Evolutionary conservation across 208 protist genomes (phyloP), one percentile per base, ranked within the genome.

Genomic region (Leishmania mexicana): DNA sequence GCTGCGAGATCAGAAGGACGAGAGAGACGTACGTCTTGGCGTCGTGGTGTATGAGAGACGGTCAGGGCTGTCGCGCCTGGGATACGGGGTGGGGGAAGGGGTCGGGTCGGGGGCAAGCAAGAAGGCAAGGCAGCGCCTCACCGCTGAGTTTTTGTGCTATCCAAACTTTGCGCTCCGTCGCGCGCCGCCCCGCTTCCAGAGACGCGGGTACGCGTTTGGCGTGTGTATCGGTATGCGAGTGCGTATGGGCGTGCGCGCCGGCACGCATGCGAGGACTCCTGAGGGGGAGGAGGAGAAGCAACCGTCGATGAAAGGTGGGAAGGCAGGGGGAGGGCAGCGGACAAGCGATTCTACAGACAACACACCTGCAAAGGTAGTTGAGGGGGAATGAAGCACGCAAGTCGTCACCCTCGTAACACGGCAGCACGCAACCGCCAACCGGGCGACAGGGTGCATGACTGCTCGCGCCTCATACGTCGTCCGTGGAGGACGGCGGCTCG

Each of bases 11-110:
- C 11, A 80, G 80, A 53, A 78, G 53, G n/a, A 81, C 45, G 42
- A 85, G 76, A 38, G 74, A 81, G 11, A 74, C 76, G 76, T 68
- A 75, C 74, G 58, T 83, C 67, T 71, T 81, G 5, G 17, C 24
- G 28, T 38, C 28, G 15, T 64, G 0, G 53, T 19, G 35, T 45
- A 38, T 76, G 15, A 65, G 7, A 74, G 47, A 45, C 10, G 60
- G 15, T 62, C 21, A 42, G 19, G 60, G 71, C 8, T n/a, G 68
- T 49, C 1, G 49, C 8, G 79, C 15, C 10, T 60, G 42, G 19
- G n/a, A 62, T 47, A 47, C 51, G n/a, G 21, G 31, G 15, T 35
- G 10, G 31, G 51, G 47, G 47, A 49, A 15, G 21, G 60, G 31
- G 5, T 6, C 11, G 24, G 47, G 47, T n/a, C 10, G 24, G 38